Conservation (phyloP, 108 stramenopile genomes). For the Cyclotella atomus region DNA sequence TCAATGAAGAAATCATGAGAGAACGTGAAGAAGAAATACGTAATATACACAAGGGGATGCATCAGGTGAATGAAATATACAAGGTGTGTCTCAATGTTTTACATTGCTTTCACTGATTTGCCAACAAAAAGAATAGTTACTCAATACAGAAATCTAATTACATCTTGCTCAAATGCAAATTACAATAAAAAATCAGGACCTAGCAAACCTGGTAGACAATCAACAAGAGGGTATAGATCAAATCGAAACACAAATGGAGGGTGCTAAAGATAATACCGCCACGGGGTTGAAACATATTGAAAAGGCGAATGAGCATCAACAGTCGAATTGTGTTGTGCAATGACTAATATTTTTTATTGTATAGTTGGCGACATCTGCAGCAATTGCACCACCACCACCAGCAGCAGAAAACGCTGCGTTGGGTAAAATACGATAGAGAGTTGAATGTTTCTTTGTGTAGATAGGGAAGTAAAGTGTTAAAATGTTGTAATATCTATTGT, state of each 20-base stretch:
- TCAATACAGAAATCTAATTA: no score
- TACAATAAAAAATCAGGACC: slow-evolving; percentile 42
- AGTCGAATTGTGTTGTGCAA: slow-evolving; percentile 51
- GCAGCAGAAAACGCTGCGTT: no score
- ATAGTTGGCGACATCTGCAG: no score
- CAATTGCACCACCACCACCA: no score
- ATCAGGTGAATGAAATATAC: slow-evolving; percentile 93
- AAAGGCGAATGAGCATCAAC: slow-evolving; percentile 70
- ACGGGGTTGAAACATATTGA: slow-evolving; percentile 82
- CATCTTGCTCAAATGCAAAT: no score
- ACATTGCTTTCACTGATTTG: not conserved
- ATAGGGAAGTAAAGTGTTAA: no score
- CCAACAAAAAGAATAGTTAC: no score
- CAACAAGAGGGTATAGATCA: slow-evolving; percentile 90
- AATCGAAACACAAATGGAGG: slow-evolving; percentile 87
- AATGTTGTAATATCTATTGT: no score
- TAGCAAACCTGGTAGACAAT: slow-evolving; percentile 81
- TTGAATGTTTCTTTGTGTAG: no score
- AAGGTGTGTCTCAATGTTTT: slow-evolving; percentile 35
- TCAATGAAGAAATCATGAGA: slow-evolving; percentile 85
- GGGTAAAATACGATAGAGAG: no score
- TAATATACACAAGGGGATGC: slow-evolving; percentile 87
- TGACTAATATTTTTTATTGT: no score
- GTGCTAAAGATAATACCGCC: slow-evolving; percentile 75
- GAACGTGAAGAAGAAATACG: slow-evolving; percentile 91